A percentile compares a stretch with the other conserved stretches of the same genome.
Evolutionary conservation across 257 asterid genomes (phyloP).

Genomic region (Fraxinus cuspidata): DNA sequence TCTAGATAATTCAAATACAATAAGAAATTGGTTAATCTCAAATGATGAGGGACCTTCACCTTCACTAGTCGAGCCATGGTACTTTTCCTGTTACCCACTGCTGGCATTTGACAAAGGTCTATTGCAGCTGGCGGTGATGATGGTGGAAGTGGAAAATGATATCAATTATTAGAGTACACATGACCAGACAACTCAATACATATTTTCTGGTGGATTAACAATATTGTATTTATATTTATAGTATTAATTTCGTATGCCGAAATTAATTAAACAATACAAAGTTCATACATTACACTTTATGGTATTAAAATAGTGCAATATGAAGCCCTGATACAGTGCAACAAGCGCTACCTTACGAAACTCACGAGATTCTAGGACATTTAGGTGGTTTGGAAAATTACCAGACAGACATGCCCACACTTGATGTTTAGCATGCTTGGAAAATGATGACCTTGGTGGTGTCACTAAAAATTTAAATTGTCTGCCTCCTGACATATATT

Average conservation of each 20-base stretch:
- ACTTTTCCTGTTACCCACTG: background rate
- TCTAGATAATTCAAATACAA: background rate
- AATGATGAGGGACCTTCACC: background rate
- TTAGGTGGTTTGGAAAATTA: background rate
- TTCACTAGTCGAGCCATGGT: background rate
- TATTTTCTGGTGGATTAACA: background rate
- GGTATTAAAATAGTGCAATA: background rate
- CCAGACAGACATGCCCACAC: background rate
- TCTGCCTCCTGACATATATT: slow-evolving; percentile 10
- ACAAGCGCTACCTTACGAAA: background rate
- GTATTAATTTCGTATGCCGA: background rate
- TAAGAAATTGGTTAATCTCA: background rate
- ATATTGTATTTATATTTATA: background rate
- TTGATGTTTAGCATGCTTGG: background rate
- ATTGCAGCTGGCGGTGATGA: background rate
- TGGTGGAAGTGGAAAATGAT: background rate
- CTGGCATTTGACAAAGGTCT: background rate
- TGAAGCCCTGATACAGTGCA: background rate
- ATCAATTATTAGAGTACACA: background rate
- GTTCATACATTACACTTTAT: background rate
- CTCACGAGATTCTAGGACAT: background rate
- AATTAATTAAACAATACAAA: background rate
- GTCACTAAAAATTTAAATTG: background rate
- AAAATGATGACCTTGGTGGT: too few relatives aligned
- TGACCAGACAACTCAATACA: background rate